These are phyloP conservation scores for Phytophthora chlamydospora DNA, from an alignment of 352 stramenopile species.

Conservation along the genomic window DNA sequence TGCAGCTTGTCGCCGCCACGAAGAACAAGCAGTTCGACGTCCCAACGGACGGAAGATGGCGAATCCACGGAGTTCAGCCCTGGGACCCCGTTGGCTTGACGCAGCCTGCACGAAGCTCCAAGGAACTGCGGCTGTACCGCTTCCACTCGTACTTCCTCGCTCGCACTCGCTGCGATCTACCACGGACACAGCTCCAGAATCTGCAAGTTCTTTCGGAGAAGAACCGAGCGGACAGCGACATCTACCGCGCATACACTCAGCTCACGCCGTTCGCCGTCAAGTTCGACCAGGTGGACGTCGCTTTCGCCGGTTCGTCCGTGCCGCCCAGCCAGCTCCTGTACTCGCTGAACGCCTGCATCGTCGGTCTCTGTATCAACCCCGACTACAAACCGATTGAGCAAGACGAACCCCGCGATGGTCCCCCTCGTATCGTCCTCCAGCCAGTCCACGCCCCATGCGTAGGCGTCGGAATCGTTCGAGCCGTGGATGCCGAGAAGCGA, in stretches of 20 bases:
- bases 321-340: conserved; percentile 76
- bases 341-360: conserved; percentile 73
- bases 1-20: conserved; percentile 93
- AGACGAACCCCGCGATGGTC: conserved; percentile 21
- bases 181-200: conserved; percentile 60
- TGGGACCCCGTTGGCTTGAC: conserved; percentile 72
- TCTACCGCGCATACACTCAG: conserved; percentile 55
- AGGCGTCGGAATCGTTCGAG: conserved; percentile 70
- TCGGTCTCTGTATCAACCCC: conserved; percentile 78
- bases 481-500: conserved; percentile 55
- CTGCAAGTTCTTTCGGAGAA: conserved; percentile 76
- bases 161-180: conserved; percentile 35
- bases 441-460: conserved; percentile 66
- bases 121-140: conserved; percentile 83
- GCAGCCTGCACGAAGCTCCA: conserved; percentile 75
- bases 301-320: conserved; percentile 64
- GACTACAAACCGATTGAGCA: conserved; percentile 32
- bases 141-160: conserved; percentile 84
- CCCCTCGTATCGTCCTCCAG: conserved; percentile 63
- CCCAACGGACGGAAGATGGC: conserved; percentile 55
- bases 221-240: conserved; percentile 60
- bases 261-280: conserved; percentile 57
- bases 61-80: conserved; percentile 60
- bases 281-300: conserved; percentile 66
- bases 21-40: conserved; percentile 90